Conservation (phyloP, 305 asterid species). For the Fraxinus paxiana region DNA sequence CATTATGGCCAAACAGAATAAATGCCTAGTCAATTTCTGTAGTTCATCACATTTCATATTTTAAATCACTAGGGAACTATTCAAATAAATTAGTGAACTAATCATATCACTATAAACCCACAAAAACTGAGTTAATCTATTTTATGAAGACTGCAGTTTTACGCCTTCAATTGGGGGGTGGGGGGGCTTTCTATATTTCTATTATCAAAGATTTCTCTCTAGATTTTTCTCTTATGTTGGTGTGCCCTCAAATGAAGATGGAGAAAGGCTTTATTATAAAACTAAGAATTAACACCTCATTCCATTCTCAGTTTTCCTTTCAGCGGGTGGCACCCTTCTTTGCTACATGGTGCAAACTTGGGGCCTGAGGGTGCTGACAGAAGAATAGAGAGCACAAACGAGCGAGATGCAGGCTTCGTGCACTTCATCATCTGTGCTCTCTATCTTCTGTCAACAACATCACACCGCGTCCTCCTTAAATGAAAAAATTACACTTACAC, state of each 20-base stretch:
- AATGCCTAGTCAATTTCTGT: background rate
- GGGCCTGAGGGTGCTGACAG: conserved; percentile 38
- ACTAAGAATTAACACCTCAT: background rate
- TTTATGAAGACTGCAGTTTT: background rate
- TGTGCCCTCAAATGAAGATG: background rate
- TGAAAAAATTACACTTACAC: background rate
- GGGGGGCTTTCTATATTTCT: background rate
- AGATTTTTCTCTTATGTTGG: too few species aligned
- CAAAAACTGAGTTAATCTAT: background rate
- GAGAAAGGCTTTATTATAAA: background rate
- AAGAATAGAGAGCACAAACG: conserved; percentile 45
- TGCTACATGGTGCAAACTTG: background rate
- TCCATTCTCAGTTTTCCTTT: background rate
- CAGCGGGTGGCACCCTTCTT: background rate
- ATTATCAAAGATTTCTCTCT: background rate
- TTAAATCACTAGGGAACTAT: background rate
- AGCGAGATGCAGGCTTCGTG: conserved; percentile 23
- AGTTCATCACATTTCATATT: background rate
- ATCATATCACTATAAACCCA: background rate
- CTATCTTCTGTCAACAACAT: conserved; percentile 50
- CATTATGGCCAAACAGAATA: background rate
- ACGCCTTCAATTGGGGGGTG: background rate
- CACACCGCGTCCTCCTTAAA: conserved; percentile 20
- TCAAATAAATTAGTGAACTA: too few species aligned
- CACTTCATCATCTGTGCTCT: conserved; percentile 40